phyloP scores from a whole-genome alignment of 2,329 filamentous ascomycete genomes.

The Ambrosiella xylebori region DNA sequence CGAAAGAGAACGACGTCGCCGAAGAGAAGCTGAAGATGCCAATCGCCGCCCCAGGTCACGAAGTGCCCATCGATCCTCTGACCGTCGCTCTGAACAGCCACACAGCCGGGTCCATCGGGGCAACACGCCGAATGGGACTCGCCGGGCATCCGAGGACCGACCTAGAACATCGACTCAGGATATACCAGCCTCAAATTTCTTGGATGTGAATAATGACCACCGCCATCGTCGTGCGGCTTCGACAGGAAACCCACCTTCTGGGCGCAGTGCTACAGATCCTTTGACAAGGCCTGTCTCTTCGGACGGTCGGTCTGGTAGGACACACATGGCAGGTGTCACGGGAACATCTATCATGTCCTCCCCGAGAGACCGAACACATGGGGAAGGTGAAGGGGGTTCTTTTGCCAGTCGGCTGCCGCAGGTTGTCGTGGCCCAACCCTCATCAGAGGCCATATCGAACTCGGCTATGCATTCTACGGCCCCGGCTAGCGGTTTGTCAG shows the following conservation, averaged over 20 bases:
- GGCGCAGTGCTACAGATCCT: constrained; percentile 35
- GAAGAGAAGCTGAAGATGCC: constrained; percentile 7
- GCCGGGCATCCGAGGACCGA: constrained; percentile 28
- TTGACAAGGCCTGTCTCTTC: constrained; percentile 25
- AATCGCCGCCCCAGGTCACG: constrained; percentile 17
- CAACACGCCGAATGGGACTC: constrained; percentile 15
- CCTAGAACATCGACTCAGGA: constrained; percentile 30
- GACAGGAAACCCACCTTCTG: constrained; percentile 18
- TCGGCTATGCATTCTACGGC: background rate
- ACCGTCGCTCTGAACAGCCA: constrained; percentile 15
- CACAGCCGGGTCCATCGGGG: constrained; percentile 17
- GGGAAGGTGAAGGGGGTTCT: background rate
- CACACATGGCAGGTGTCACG: constrained; percentile 31
- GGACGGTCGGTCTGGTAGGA: constrained; percentile 36
- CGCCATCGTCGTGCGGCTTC: constrained; percentile 30
- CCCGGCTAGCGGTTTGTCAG: background rate
- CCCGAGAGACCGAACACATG: constrained; percentile 18
- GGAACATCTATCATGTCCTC: background rate
- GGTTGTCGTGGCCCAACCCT: background rate
- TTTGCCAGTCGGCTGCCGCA: constrained; percentile 9
- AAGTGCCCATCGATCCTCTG: constrained; percentile 15
- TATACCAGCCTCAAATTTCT: background rate
- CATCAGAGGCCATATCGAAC: background rate
- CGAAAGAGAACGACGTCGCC: constrained; percentile 17
- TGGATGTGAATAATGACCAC: background rate